phyloP scores from a whole-genome alignment of 371 early-diverging fungal species.

The Entomophthora muscae region DNA sequence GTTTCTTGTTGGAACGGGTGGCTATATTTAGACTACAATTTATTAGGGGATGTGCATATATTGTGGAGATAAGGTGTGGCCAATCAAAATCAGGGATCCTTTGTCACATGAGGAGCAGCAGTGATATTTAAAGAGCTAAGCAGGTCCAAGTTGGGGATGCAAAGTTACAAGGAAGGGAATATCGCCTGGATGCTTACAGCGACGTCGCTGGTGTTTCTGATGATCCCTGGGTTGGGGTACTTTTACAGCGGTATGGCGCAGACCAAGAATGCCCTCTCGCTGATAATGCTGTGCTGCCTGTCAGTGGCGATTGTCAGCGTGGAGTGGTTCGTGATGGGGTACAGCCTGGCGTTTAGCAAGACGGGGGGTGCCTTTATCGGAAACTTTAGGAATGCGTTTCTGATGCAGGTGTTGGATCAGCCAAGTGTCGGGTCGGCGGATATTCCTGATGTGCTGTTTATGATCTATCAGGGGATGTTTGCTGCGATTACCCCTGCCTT shows the following conservation, averaged over 20 bases:
- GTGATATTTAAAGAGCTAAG: too few relatives aligned
- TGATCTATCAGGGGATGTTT: constrained; percentile 66
- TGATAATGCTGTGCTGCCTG: constrained; percentile 59
- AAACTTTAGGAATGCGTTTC: constrained; percentile 49
- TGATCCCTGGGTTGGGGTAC: constrained; percentile 60
- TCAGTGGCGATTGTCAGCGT: constrained; percentile 63
- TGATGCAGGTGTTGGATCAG: constrained; percentile 31
- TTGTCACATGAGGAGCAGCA: too few relatives aligned
- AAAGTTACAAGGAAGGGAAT: constrained; percentile 26
- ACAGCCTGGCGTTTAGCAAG: constrained; percentile 25
- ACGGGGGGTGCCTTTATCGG: constrained; percentile 42
- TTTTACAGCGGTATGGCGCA: constrained; percentile 85
- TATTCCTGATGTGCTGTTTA: constrained; percentile 51
- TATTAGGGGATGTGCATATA: too few relatives aligned
- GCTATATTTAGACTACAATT: too few relatives aligned
- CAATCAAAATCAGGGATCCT: too few relatives aligned
- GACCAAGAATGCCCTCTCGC: constrained; percentile 56
- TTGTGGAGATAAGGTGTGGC: too few relatives aligned
- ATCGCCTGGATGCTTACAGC: constrained; percentile 46
- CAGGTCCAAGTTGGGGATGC: too few relatives aligned
- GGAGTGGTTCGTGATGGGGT: constrained; percentile 37
- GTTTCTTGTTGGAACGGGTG: too few relatives aligned
- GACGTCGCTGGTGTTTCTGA: constrained; percentile 21
- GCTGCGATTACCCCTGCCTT: constrained; percentile 73
- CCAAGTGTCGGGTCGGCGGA: constrained; percentile 31